Conservation (phyloP, 1,284 basidiomycete species). For the Austroboletus novae-zelandiae region DNA sequence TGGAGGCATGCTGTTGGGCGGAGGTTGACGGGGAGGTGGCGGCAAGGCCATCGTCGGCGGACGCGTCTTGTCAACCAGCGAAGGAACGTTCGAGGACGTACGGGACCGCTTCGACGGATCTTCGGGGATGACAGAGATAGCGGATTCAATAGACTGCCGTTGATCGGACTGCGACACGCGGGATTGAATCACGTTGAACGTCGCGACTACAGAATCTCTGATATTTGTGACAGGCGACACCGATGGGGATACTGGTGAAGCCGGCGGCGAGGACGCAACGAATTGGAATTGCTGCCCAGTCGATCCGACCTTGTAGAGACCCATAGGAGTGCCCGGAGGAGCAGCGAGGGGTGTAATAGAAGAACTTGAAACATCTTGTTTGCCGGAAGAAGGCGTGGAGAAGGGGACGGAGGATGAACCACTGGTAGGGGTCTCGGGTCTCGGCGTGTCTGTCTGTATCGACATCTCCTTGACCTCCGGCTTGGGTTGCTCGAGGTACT, state of each 20-base stretch:
- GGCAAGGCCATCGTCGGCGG: conserved; percentile 85
- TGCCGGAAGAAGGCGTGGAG: conserved; percentile 30
- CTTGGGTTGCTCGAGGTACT: conserved; percentile 42
- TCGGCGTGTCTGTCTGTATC: conserved; percentile 74
- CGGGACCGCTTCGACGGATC: conserved; percentile 51
- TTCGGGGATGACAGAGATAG: conserved; percentile 46
- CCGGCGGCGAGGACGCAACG: conserved; percentile 42
- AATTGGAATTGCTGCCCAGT: conserved; percentile 73
- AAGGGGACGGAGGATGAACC: conserved; percentile 20
- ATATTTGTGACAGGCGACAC: conserved; percentile 44
- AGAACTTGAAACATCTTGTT: conserved; percentile 27
- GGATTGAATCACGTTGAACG: conserved; percentile 36
- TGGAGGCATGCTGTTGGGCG: conserved; percentile 67
- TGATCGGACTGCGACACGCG: conserved; percentile 42
- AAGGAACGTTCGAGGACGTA: conserved; percentile 48
- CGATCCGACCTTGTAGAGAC: conserved; percentile 58
- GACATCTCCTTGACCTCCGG: conserved; percentile 69
- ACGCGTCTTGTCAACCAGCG: conserved; percentile 69
- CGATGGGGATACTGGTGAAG: conserved; percentile 24
- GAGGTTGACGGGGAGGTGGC: conserved; percentile 78
- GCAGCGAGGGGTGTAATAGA: conserved; percentile 29
- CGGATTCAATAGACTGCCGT: conserved; percentile 60
- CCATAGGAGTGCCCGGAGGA: conserved; percentile 26
- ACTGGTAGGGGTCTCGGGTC: conserved; percentile 39
- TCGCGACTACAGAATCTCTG: conserved; percentile 38